Percentiles rank a stretch among this genome's conserved stretches.
Evolutionary conservation across 2,329 filamentous ascomycete species (phyloP).

Genomic region (Penicillium fuscoglaucum): DNA sequence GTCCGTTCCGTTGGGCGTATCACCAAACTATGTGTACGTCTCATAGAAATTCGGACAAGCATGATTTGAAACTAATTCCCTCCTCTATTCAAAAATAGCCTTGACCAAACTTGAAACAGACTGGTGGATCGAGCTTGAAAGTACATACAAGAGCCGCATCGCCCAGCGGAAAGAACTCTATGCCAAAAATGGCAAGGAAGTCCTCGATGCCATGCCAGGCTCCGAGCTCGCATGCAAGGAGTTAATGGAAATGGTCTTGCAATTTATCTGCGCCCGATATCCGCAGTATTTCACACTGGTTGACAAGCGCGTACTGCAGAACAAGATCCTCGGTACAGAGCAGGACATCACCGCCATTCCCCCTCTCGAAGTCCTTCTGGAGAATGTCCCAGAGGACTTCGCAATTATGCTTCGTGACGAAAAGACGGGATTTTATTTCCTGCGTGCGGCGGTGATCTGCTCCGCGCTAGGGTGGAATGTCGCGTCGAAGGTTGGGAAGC

Average conservation of each 20-base stretch:
- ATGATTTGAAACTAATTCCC: neutral
- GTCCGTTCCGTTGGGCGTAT: constrained; percentile 80
- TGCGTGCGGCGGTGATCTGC: constrained; percentile 76
- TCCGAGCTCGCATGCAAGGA: constrained; percentile 80
- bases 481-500: constrained; percentile 68
- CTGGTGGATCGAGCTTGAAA: constrained; percentile 88
- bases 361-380: constrained; percentile 69
- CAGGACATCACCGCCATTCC: constrained; percentile 62
- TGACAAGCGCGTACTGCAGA: constrained; percentile 62
- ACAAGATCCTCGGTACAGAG: constrained; percentile 64
- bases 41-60: neutral
- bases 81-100: constrained; percentile 49
- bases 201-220: constrained; percentile 70
- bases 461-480: constrained; percentile 80
- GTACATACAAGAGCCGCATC: constrained; percentile 67
- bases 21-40: constrained; percentile 87
- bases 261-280: constrained; percentile 77
- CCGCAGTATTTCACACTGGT: constrained; percentile 68
- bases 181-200: constrained; percentile 59
- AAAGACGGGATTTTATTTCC: constrained; percentile 68
- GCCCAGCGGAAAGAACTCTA: constrained; percentile 67
- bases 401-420: constrained; percentile 72
- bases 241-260: constrained; percentile 80
- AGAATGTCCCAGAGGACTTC: constrained; percentile 84
- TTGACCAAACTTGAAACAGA: constrained; percentile 75